These are phyloP conservation scores for Nicotiana knightiana DNA, from an alignment of 257 asterid species.

Conservation along the genomic window DNA sequence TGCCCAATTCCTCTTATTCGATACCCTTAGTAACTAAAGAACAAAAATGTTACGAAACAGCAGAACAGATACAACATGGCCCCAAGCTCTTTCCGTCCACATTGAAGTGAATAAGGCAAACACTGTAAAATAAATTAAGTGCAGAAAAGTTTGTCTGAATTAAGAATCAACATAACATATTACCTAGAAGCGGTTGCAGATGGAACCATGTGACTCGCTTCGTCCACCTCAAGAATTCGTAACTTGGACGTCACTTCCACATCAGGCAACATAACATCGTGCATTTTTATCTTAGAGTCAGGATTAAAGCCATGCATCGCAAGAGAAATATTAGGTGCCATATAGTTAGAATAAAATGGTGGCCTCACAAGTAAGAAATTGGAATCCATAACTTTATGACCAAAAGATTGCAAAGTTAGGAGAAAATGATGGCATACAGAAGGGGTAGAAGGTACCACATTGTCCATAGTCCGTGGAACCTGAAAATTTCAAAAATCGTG, in stretches of 20 bases:
- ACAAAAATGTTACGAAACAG: too few relatives aligned
- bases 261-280: not conserved
- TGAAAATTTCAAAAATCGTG: not conserved
- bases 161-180: not conserved
- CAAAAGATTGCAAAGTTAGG: not conserved
- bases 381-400: not conserved
- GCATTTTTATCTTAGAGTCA: not conserved
- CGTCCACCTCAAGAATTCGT: not conserved
- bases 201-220: not conserved
- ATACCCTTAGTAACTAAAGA: too few relatives aligned
- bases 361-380: not conserved
- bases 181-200: slow-evolving; percentile 15
- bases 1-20: not conserved
- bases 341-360: not conserved
- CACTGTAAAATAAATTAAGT: not conserved
- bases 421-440: not conserved
- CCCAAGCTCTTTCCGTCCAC: too few relatives aligned
- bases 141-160: not conserved
- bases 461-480: not conserved
- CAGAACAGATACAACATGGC: not conserved
- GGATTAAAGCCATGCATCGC: not conserved
- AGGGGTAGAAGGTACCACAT: not conserved
- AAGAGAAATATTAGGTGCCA: not conserved
- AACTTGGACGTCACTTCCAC: not conserved
- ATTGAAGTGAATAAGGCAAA: not conserved